These are phyloP conservation scores for Pythium phragmitis DNA, from an alignment of 352 stramenopile genomes.

Conservation along the genomic window DNA sequence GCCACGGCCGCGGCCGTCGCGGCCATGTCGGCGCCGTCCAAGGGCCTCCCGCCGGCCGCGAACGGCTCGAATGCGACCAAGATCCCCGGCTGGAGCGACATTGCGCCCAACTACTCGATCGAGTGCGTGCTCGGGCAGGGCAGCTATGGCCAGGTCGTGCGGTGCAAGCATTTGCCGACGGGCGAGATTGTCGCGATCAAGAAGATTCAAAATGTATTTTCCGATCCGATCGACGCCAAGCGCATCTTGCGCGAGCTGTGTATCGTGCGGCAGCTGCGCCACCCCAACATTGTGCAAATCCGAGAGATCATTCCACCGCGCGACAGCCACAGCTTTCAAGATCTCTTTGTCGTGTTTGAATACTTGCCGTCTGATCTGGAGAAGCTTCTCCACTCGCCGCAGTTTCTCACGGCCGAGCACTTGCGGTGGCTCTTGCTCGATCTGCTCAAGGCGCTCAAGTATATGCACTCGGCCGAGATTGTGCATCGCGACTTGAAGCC, in stretches of 20 bases:
- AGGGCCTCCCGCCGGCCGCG: slow-evolving; percentile 5
- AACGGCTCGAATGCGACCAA: slow-evolving; percentile 66
- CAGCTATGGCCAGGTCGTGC: slow-evolving; percentile 85
- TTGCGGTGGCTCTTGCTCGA: slow-evolving; percentile 83
- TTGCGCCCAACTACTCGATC: slow-evolving; percentile 82
- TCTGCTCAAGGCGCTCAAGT: slow-evolving; percentile 87
- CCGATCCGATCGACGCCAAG: slow-evolving; percentile 85
- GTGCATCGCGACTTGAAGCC: slow-evolving; percentile 89
- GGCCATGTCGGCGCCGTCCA: not conserved
- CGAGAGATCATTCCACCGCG: slow-evolving; percentile 81
- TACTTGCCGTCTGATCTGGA: slow-evolving; percentile 84
- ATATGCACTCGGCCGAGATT: slow-evolving; percentile 89
- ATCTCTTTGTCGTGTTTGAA: slow-evolving; percentile 86
- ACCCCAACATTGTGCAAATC: slow-evolving; percentile 89
- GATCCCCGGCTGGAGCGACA: slow-evolving; percentile 80
- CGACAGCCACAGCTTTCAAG: slow-evolving; percentile 73
- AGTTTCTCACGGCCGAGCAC: slow-evolving; percentile 84
- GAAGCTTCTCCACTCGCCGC: slow-evolving; percentile 82
- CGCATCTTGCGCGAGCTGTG: slow-evolving; percentile 82
- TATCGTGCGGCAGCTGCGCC: slow-evolving; percentile 79
- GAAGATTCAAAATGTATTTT: slow-evolving; percentile 89
- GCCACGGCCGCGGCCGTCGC: not conserved
- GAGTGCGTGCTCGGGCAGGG: slow-evolving; percentile 83
- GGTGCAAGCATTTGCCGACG: slow-evolving; percentile 86
- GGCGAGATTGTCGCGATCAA: slow-evolving; percentile 88